A percentile compares a stretch with the other conserved stretches of the same genome.
Conservation (phyloP, 23 red algal species). For the Cyanidioschyzon merolae region DNA sequence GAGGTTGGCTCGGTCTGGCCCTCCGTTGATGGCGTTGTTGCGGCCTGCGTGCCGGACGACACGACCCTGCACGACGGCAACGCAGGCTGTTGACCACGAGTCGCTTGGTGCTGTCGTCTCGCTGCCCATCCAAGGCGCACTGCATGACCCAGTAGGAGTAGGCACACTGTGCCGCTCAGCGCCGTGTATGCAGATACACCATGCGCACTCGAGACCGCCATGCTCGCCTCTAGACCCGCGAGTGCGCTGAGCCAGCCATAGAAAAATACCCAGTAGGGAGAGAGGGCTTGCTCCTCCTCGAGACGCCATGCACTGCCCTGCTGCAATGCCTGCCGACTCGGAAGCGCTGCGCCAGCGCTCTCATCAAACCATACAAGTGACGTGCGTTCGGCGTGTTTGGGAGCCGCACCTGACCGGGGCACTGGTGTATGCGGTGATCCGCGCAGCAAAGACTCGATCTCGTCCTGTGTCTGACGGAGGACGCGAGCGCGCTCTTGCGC, state of each 20-base stretch:
- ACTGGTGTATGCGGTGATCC: not conserved
- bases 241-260: not conserved
- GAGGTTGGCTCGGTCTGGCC: not conserved
- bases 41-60: not conserved
- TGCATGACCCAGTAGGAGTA: not conserved
- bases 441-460: not conserved
- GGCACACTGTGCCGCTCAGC: not conserved
- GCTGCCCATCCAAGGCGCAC: not conserved
- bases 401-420: no score
- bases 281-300: not conserved
- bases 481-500: not conserved
- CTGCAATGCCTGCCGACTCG: not conserved
- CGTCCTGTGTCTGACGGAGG: not conserved
- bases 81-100: not conserved
- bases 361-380: not conserved
- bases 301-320: not conserved
- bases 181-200: not conserved
- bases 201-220: not conserved
- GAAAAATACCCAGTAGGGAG: not conserved
- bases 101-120: not conserved
- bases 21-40: not conserved
- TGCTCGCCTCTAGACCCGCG: not conserved
- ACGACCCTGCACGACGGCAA: not conserved
- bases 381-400: not conserved
- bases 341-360: not conserved